Evolutionary conservation across 2,329 filamentous ascomycete genomes (phyloP).

Genomic region (Zasmidium cellare): DNA sequence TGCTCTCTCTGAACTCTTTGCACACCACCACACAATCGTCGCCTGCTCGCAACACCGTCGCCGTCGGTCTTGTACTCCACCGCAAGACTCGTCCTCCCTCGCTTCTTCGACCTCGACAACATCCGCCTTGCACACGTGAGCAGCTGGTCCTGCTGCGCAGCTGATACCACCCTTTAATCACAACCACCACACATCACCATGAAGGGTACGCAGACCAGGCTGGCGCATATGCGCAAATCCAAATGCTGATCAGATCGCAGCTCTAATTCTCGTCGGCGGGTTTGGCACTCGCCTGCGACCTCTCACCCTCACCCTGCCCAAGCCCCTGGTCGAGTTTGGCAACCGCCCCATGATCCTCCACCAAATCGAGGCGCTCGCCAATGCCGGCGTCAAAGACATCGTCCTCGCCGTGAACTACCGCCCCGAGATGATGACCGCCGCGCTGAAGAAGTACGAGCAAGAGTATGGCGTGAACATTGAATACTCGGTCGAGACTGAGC

Average conservation of each 20-base stretch:
- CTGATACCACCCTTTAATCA: conserved; percentile 5
- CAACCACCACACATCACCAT: conserved; percentile 18
- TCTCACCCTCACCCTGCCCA: conserved; percentile 93
- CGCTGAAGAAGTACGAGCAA: conserved; percentile 90
- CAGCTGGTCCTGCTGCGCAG: conserved; percentile 15
- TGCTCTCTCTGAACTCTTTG: background rate
- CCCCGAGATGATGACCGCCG: conserved; percentile 94
- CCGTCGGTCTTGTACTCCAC: conserved; percentile 36
- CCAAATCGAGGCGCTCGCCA: conserved; percentile 92
- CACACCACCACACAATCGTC: background rate
- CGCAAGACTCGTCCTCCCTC: conserved; percentile 27
- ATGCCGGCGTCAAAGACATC: conserved; percentile 93
- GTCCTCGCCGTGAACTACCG: conserved; percentile 98
- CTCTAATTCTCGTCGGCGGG: conserved; percentile 97
- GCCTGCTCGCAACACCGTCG: background rate
- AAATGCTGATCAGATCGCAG: conserved; percentile 49
- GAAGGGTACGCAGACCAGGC: conserved; percentile 21
- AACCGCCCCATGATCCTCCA: conserved; percentile 99
- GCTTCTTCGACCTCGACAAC: conserved; percentile 13
- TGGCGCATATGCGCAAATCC: conserved; percentile 2
- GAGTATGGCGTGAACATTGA: conserved; percentile 93
- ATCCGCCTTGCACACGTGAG: conserved; percentile 5
- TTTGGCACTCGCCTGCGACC: conserved; percentile 97
- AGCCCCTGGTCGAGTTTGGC: conserved; percentile 95
- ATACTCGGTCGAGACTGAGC: conserved; percentile 95